Evolutionary conservation across 192 early-diverging fungal species (phyloP).

Genomic region (Geosiphon pyriformis): DNA sequence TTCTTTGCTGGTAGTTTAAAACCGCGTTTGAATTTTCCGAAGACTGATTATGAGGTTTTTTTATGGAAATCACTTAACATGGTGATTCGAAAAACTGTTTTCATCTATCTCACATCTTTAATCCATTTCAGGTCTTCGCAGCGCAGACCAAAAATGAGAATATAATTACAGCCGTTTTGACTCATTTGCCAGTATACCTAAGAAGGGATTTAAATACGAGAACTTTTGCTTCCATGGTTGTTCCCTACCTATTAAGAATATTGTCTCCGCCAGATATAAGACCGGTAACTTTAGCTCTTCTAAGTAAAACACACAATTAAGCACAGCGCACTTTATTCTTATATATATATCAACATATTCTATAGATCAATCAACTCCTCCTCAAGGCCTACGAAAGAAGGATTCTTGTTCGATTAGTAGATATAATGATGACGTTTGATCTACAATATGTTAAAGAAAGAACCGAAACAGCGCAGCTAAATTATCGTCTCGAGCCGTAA

Average conservation of each 20-base stretch:
- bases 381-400: conserved; percentile 58
- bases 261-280: conserved; percentile 74
- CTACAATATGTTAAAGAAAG: conserved; percentile 66
- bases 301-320: conserved; percentile 31
- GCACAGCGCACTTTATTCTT: no score
- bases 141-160: conserved; percentile 51
- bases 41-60: conserved; percentile 66
- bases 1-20: conserved; percentile 67
- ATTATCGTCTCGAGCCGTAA: conserved; percentile 76
- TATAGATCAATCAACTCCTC: conserved; percentile 54
- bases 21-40: conserved; percentile 69
- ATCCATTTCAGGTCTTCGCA: conserved; percentile 31
- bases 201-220: conserved; percentile 46
- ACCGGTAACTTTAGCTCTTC: conserved; percentile 49
- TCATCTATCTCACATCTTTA: not conserved
- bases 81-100: not conserved
- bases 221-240: conserved; percentile 49
- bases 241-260: conserved; percentile 67
- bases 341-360: conserved; percentile 21
- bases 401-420: conserved; percentile 51
- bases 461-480: conserved; percentile 51
- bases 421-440: conserved; percentile 66
- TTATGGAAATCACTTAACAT: conserved; percentile 1
- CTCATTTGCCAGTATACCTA: conserved; percentile 41
- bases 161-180: conserved; percentile 42